A percentile compares a stretch with the other conserved stretches of the same genome.
Conservation (phyloP, 352 stramenopile species). For the Phytophthora macrochlamydospora region DNA sequence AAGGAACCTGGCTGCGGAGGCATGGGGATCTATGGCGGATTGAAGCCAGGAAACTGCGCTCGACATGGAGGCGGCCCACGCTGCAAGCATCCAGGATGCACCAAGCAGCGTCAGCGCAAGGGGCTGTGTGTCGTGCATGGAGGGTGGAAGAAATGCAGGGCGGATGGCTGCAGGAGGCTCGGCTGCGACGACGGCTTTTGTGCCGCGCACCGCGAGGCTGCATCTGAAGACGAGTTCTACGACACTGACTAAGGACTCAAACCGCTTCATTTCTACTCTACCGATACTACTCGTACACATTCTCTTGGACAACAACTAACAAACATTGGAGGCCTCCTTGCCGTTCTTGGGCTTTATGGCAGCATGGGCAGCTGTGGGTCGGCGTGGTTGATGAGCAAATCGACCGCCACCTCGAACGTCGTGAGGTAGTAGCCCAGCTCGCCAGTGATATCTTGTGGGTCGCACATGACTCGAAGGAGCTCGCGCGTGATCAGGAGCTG, state of each 20-base stretch:
- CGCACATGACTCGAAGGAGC: conserved; percentile 59
- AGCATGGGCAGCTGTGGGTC: conserved; percentile 50
- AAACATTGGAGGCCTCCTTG: background rate
- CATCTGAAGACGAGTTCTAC: background rate
- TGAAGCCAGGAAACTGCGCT: too few species aligned
- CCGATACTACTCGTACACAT: background rate
- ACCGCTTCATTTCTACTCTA: background rate
- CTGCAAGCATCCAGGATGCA: conserved; percentile 5
- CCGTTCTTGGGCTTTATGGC: conserved; percentile 6
- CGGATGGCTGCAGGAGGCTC: conserved; percentile 2
- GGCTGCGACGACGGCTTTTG: background rate
- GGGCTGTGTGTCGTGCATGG: conserved; percentile 9
- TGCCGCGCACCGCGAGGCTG: background rate
- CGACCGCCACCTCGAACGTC: conserved; percentile 70
- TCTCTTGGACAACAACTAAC: background rate
- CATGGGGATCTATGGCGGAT: too few species aligned
- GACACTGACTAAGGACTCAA: background rate
- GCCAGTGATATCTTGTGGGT: conserved; percentile 60
- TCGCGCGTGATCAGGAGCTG: conserved; percentile 58
- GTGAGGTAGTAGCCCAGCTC: conserved; percentile 80
- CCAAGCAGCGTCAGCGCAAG: background rate
- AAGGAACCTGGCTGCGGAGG: background rate
- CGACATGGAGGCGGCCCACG: too few species aligned
- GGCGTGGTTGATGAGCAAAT: conserved; percentile 53
- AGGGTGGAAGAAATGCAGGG: conserved; percentile 9